Evolutionary conservation across 2,329 filamentous ascomycete species (phyloP), one percentile per base, ranked within the genome.

Genomic region (Talaromyces sp.): DNA sequence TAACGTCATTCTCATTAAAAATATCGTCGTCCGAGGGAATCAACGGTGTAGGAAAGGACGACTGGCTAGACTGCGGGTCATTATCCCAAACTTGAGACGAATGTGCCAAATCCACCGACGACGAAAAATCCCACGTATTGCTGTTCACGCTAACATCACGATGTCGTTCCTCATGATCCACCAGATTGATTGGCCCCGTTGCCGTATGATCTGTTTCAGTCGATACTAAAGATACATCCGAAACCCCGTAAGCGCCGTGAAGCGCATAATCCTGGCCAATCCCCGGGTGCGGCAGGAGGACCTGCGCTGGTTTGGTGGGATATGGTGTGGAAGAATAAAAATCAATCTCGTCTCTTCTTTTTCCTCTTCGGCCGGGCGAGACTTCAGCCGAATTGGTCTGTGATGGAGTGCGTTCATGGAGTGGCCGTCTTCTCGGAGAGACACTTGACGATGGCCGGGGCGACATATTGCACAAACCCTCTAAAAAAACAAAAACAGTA

Each of bases 271-370:
- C 69, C 52, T 76, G 75, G n/a, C 75, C 76, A 70, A 76, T 76
- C 13, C 76, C 74, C 3, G 78, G 75, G 47, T 74, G 75, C 6
- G 80, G 80, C 14, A 79, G 68, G 35, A 82, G 72, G 24, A 82
- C 73, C 68, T 82, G 80, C 59, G 79, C 78, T 16, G 80, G 78
- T 64, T 81, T 82, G 13, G 80, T 81, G n/a, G 80, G 80, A 68
- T 79, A 82, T 16, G 80, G 80, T 16, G 76, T 80, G 43, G 76
- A 69, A 11, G 75, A 73, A 69, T 80, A 81, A 60, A 81, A 71
- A 68, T 79, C 72, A 54, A 69, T 70, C 58, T 77, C 75, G 61
- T 78, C 75, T 65, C 75, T 69, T 31, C 78, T 74, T 65, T 72
- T 74, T 33, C 76, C 71, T 59, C 78, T 68, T 45, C 79, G 78